These are phyloP conservation scores for Calocybe cyanea DNA, from an alignment of 768 basidiomycete species.

Conservation along the genomic window DNA sequence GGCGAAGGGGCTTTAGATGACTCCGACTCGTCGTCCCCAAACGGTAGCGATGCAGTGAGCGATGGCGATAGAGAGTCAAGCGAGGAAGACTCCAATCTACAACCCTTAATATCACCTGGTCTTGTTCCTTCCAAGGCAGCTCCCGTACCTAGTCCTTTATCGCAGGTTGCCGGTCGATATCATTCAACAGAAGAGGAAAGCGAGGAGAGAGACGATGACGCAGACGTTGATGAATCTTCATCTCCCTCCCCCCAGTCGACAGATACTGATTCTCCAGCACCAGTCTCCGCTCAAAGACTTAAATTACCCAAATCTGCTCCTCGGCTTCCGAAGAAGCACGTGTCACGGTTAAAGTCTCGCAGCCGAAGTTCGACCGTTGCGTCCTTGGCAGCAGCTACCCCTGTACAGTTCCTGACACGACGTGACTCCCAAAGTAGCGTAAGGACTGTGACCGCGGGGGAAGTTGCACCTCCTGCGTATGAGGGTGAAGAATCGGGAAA, in stretches of 20 bases:
- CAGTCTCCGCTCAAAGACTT: constrained; percentile 26
- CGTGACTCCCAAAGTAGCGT: constrained; percentile 65
- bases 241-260: constrained; percentile 67
- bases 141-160: constrained; percentile 64
- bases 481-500: constrained; percentile 14
- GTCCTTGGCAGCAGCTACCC: constrained; percentile 42
- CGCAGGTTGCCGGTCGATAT: constrained; percentile 50
- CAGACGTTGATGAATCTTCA: constrained; percentile 45
- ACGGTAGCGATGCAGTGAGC: constrained; percentile 29
- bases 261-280: constrained; percentile 52
- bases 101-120: constrained; percentile 31
- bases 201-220: constrained; percentile 26
- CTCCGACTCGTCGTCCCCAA: constrained; percentile 60
- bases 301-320: constrained; percentile 30
- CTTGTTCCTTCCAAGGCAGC: constrained; percentile 24
- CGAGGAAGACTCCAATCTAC: constrained; percentile 29
- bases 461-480: constrained; percentile 34
- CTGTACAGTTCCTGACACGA: constrained; percentile 30
- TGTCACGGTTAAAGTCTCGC: constrained; percentile 35
- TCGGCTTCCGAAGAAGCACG: constrained; percentile 22
- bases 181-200: constrained; percentile 53
- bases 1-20: constrained; percentile 79
- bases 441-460: constrained; percentile 63
- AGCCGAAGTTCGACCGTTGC: constrained; percentile 70
- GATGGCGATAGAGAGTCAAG: constrained; percentile 26